Base-by-base conservation (phyloP, 768 basidiomycete genomes). In the Cystobasidium tubakii region DNA sequence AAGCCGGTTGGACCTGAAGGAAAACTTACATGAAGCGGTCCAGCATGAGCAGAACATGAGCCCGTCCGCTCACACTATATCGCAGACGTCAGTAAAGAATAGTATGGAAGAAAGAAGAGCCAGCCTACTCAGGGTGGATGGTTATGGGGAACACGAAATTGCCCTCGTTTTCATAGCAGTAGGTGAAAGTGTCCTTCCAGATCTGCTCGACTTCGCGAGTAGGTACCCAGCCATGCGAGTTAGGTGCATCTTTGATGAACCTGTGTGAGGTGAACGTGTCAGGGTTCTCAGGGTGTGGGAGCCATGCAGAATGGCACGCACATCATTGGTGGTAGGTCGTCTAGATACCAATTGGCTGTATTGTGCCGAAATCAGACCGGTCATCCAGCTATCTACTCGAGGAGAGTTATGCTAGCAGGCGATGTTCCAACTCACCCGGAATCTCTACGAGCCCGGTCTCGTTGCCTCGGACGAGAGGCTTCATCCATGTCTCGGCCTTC, bases 401-500 rank as follows among this genome's bases (percentile, higher is more conserved):
- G n/a, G n/a, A n/a, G n/a, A 39, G 7, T 15, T 6, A 39, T 39
- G 7, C 6, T 39, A 6, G 39, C 15, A 39, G 39, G 6, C 39
- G 6, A 6, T 39, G 39, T 15, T 15, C 15, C 7, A 39, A 39
- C 39, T 15, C 15, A 39, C 39, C 39, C 15, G 39, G 88, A 72
- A 90, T 87, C 77, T 86, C 83, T 1, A 86, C 85, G 27, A 87
- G 79, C 0, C 87, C 87, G 0, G 89, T 89, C 62, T 84, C 83
- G 25, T 87, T 87, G 0, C 89, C 90, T 53, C 84, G 83, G 64
- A 81, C 80, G 10, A 90, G 84, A 0, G 89, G 89, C 77, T 88
- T 85, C 89, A 90, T 91, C 89, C 89, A 91, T 0, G 83, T 83
- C 70, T 83, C 79, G 1, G 89, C 88, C 23, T 29, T 19, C n/a